These are phyloP conservation scores for Diophrys sp. DNA, from an alignment of 73 alveolate genomes.

Conservation along the genomic window DNA sequence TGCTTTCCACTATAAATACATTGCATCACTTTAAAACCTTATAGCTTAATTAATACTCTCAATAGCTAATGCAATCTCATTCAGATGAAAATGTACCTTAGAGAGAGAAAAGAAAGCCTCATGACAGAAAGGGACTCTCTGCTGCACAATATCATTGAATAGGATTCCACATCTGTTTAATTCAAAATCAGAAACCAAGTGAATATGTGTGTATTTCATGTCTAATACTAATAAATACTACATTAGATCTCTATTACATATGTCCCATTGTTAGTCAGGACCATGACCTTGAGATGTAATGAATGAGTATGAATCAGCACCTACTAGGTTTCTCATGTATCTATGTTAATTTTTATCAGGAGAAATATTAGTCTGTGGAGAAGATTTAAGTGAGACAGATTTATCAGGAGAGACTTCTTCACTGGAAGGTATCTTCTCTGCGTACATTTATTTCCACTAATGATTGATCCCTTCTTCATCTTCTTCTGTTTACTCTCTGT, in stretches of 20 bases:
- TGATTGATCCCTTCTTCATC: no score
- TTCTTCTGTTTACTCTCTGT: no score
- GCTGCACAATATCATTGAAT: background rate
- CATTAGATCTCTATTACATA: background rate
- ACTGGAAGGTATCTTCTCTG: no score
- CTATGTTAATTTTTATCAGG: background rate
- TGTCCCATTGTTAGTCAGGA: background rate
- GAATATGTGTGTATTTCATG: background rate
- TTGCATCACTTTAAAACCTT: slow-evolving; percentile 10
- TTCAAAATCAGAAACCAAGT: slow-evolving; percentile 25
- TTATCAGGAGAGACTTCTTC: no score
- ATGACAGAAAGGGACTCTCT: slow-evolving; percentile 30
- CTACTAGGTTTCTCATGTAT: background rate
- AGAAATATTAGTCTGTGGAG: no score
- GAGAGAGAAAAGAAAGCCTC: slow-evolving; percentile 66
- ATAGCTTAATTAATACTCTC: slow-evolving; percentile 33
- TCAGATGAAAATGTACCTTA: slow-evolving; percentile 38
- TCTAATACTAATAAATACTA: background rate
- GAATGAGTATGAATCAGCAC: background rate
- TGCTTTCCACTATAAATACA: slow-evolving; percentile 41
- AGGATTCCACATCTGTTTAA: slow-evolving; percentile 6
- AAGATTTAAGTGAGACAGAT: no score
- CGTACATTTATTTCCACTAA: no score
- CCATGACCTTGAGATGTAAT: background rate
- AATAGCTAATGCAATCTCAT: slow-evolving; percentile 39